phyloP scores from a whole-genome alignment of 495 filamentous ascomycete genomes.

The Aspergillus affinis region DNA sequence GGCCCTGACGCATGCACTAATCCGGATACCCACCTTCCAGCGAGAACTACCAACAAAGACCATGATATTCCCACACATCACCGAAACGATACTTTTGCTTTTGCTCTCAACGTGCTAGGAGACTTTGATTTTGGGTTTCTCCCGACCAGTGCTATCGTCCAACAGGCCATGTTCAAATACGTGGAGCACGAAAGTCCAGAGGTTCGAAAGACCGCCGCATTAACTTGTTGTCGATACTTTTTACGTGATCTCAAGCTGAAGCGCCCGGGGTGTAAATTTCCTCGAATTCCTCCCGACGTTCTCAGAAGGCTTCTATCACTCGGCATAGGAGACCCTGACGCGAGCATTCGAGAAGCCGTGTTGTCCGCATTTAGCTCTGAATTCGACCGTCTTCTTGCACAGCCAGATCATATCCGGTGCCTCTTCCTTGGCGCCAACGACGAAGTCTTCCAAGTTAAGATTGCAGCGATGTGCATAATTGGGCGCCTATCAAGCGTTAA shows the following conservation, averaged over 20 bases:
- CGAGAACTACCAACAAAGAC: constrained; percentile 81
- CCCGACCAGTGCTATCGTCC: constrained; percentile 96
- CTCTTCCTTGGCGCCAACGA: constrained; percentile 95
- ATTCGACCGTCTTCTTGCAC: constrained; percentile 91
- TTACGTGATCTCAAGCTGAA: constrained; percentile 95
- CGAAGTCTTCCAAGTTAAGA: constrained; percentile 83
- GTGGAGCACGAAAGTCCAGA: constrained; percentile 93
- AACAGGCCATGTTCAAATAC: constrained; percentile 95
- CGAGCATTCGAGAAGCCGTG: constrained; percentile 84
- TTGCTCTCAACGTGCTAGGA: constrained; percentile 88
- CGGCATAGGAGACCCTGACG: constrained; percentile 84
- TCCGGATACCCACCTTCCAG: constrained; percentile 58
- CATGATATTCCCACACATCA: constrained; percentile 66
- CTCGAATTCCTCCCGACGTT: constrained; percentile 93
- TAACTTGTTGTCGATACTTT: constrained; percentile 97
- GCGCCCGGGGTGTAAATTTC: constrained; percentile 92
- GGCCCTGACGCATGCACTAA: constrained; percentile 37
- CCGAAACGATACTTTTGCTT: constrained; percentile 81
- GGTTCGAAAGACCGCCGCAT: constrained; percentile 88
- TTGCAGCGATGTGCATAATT: constrained; percentile 94
- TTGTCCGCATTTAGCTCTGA: constrained; percentile 78
- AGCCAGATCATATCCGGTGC: constrained; percentile 92
- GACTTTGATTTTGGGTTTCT: constrained; percentile 96
- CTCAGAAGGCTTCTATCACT: constrained; percentile 94
- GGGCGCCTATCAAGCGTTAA: constrained; percentile 88